Conservation (phyloP, 495 filamentous ascomycete genomes). For the Podospora anserina region DNA sequence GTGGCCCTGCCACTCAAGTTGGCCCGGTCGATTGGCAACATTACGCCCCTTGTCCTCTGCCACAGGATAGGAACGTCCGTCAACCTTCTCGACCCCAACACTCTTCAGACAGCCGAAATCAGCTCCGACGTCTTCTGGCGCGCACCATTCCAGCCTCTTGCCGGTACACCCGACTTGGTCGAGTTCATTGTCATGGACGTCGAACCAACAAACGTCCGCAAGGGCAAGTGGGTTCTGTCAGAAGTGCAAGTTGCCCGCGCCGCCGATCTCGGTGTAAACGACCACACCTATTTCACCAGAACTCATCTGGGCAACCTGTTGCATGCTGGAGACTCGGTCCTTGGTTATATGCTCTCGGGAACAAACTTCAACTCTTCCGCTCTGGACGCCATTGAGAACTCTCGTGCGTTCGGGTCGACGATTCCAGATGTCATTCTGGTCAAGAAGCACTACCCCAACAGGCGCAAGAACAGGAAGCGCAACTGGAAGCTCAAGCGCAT, state of each 20-base stretch:
- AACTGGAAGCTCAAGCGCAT: conserved; percentile 95
- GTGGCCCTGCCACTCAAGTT: conserved; percentile 88
- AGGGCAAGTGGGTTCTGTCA: conserved; percentile 78
- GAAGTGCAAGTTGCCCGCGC: conserved; percentile 85
- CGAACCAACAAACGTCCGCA: conserved; percentile 68
- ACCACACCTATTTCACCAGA: conserved; percentile 77
- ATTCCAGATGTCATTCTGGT: conserved; percentile 93
- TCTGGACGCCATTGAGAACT: conserved; percentile 74
- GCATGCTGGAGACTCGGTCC: conserved; percentile 83
- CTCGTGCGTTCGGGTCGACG: conserved; percentile 62
- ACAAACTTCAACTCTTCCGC: conserved; percentile 87
- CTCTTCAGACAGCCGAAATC: conserved; percentile 85
- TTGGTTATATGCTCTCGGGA: conserved; percentile 85
- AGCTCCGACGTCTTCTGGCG: conserved; percentile 82
- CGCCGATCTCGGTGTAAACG: conserved; percentile 83
- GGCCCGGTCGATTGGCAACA: conserved; percentile 81
- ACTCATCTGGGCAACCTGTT: conserved; percentile 88
- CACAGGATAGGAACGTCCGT: conserved; percentile 84
- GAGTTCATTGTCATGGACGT: conserved; percentile 97
- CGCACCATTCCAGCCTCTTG: conserved; percentile 74
- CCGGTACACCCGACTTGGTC: conserved; percentile 78
- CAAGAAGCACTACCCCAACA: conserved; percentile 90
- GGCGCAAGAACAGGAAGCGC: conserved; percentile 74
- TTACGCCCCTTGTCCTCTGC: conserved; percentile 64
- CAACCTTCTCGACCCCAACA: conserved; percentile 85